These are phyloP conservation scores for Lentinula sp. DNA, from an alignment of 768 basidiomycete species.

Conservation along the genomic window DNA sequence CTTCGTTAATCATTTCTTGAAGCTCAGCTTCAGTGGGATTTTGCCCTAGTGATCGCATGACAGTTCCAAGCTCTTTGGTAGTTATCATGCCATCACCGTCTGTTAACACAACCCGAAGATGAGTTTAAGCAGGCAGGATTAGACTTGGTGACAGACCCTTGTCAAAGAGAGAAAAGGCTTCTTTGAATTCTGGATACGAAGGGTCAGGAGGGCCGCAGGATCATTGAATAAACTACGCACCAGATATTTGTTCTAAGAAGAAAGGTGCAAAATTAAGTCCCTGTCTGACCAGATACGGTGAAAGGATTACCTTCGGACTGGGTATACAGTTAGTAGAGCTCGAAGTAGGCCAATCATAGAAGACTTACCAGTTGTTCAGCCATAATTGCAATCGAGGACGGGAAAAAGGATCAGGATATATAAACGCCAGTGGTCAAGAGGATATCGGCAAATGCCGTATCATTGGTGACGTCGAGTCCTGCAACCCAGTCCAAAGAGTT, in stretches of 20 bases:
- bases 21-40: constrained; percentile 90
- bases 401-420: constrained; percentile 1
- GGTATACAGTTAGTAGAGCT: constrained; percentile 8
- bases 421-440: constrained; percentile 6
- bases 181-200: constrained; percentile 83
- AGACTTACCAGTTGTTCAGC: constrained; percentile 50
- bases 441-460: neutral
- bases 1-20: constrained; percentile 95
- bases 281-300: constrained; percentile 4
- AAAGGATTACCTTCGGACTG: constrained; percentile 52
- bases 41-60: constrained; percentile 90
- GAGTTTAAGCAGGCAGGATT: neutral
- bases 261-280: neutral
- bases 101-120: constrained; percentile 21
- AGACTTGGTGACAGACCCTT: constrained; percentile 54
- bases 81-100: constrained; percentile 95
- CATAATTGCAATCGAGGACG: constrained; percentile 26
- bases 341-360: constrained; percentile 3
- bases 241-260: constrained; percentile 82
- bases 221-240: constrained; percentile 33
- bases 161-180: constrained; percentile 97
- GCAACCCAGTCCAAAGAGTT: too few relatives aligned
- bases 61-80: constrained; percentile 83
- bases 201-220: constrained; percentile 1
- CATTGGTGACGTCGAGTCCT: too few relatives aligned